Base-by-base conservation (phyloP, 2,329 filamentous ascomycete genomes). In the Alternaria rosae region DNA sequence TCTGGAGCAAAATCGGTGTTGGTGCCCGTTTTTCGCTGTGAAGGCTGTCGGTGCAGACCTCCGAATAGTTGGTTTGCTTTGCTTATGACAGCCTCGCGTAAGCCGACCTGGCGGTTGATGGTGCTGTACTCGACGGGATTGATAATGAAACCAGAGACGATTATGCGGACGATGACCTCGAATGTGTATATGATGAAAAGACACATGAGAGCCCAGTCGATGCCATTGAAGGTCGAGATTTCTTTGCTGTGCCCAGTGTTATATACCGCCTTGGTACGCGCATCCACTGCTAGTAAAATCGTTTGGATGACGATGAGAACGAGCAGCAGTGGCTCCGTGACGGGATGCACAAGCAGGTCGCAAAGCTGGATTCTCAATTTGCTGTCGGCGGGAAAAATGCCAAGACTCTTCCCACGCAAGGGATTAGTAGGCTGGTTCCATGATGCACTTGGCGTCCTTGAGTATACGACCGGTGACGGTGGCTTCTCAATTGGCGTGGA, bases 91-190 rank as follows among this genome's bases (percentile, higher is more conserved):
- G 91, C 92, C 66, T 90, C 89, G 54, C 88, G 88, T 9, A 97
- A 80, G 11, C 93, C 92, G 30, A 90, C 85, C 67, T 90, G 87
- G 55, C 92, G 88, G 78, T 96, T 92, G 64, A 96, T 91, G 6
- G 93, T 96, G 79, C 92, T 97, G 79, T 97, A 97, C 76, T 97
- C 94, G 9, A 88, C 83, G 2, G 95, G 92, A 75, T 99, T 99
- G 68, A 97, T 84, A 30, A 99, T 85, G 70, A 99, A 91, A 0
- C 95, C 96, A 0, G 95, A 99, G 1, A 99, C 96, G 62, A 99
- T 90, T 43, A 94, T 90, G 57, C 94, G 91, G 63, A 92, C 89
- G 57, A 91, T 82, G 35, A 96, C 86, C 79, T 99, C 96, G 21
- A 96, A 73, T 0, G 94, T 97, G 77, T 98, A 99, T 52, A 99